Percentiles rank a stretch among this genome's conserved stretches.
Conservation (phyloP, 805 yeast species). For the Candida verbasci region DNA sequence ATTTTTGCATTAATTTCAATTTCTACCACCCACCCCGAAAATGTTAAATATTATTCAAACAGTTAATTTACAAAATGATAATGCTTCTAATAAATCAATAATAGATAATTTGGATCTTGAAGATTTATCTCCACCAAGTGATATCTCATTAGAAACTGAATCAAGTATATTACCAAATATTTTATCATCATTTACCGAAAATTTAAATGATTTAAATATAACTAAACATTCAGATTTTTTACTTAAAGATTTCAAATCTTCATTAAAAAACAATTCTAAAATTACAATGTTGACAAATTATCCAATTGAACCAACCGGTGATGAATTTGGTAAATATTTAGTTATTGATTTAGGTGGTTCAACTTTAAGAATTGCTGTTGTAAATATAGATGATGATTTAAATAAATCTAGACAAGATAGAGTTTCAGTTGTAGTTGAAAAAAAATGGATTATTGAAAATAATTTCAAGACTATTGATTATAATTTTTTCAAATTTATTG, state of each 20-base stretch:
- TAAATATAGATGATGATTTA: constrained; percentile 21
- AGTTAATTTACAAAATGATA: too few relatives aligned
- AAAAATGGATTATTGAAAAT: constrained; percentile 37
- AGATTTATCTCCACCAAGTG: not conserved
- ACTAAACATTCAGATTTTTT: constrained; percentile 16
- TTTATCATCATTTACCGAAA: constrained; percentile 5
- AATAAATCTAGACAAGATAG: constrained; percentile 16
- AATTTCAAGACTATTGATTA: constrained; percentile 34
- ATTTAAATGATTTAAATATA: constrained; percentile 3
- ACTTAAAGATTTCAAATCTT: constrained; percentile 23
- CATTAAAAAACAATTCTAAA: constrained; percentile 21
- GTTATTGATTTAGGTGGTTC: constrained; percentile 58
- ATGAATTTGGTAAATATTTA: constrained; percentile 34
- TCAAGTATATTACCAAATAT: constrained; percentile 1
- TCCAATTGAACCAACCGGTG: constrained; percentile 34
- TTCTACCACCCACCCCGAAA: not conserved
- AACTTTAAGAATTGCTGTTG: constrained; percentile 43
- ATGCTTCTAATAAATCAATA: not conserved
- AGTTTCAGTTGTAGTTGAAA: constrained; percentile 23
- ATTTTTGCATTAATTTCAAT: too few relatives aligned
- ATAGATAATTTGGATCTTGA: not conserved
- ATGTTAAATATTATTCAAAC: not conserved
- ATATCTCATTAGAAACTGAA: not conserved
- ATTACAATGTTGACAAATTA: constrained; percentile 39
- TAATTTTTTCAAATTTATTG: constrained; percentile 42